These are phyloP conservation scores for Agroathelia rolfsii DNA, from an alignment of 1,284 basidiomycete genomes.

Conservation along the genomic window DNA sequence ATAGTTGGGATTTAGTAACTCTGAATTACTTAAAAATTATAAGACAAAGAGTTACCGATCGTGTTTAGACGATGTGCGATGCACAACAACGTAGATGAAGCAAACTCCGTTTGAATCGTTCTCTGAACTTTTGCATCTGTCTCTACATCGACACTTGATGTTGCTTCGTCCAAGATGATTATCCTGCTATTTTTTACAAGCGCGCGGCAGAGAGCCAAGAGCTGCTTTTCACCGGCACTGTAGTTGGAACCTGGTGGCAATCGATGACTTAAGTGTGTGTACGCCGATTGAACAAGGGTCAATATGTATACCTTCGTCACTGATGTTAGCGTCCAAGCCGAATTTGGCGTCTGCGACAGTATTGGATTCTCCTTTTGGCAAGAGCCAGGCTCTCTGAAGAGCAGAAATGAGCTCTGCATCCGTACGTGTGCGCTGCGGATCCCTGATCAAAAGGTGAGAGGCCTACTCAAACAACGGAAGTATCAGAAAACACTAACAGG, in stretches of 20 bases:
- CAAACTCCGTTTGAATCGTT: conserved; percentile 67
- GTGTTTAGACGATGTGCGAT: conserved; percentile 75
- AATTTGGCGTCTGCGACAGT: conserved; percentile 50
- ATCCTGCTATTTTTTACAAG: conserved; percentile 62
- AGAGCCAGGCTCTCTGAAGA: conserved; percentile 50
- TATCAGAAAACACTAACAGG: conserved; percentile 34
- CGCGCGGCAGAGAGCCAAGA: conserved; percentile 65
- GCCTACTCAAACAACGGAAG: conserved; percentile 2
- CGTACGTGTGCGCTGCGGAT: conserved; percentile 43
- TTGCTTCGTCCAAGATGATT: conserved; percentile 71
- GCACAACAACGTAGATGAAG: conserved; percentile 51
- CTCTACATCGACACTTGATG: conserved; percentile 77
- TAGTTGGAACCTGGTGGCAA: conserved; percentile 49
- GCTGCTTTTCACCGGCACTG: conserved; percentile 70
- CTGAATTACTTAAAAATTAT: neutral
- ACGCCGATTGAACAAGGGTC: neutral
- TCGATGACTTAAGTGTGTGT: conserved; percentile 11
- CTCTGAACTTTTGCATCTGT: conserved; percentile 70
- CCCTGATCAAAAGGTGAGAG: conserved; percentile 25
- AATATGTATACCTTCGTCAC: conserved; percentile 43
- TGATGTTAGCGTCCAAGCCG: conserved; percentile 52
- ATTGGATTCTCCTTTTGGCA: conserved; percentile 38
- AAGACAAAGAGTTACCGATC: conserved; percentile 32
- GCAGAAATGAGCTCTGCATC: conserved; percentile 46
- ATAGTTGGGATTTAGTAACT: conserved; percentile 2